A percentile compares a stretch with the other conserved stretches of the same genome.
Conservation (phyloP, 176 grass and related monocot genomes). For the Hsuehochloa calcarea region DNA sequence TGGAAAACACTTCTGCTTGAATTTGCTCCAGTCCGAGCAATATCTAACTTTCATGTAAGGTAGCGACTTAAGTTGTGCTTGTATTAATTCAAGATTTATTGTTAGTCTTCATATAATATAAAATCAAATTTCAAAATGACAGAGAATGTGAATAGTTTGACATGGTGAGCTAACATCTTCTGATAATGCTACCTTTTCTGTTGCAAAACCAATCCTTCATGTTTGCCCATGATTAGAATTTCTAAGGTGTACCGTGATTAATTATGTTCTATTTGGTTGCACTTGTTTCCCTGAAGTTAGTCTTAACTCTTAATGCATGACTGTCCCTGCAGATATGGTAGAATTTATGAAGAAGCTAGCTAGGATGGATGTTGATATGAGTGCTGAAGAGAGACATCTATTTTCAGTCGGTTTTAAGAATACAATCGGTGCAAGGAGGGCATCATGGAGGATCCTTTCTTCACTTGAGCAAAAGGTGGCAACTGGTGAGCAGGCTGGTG, state of each 20-base stretch:
- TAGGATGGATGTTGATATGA: constrained; percentile 90
- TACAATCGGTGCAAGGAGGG: constrained; percentile 62
- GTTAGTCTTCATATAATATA: neutral
- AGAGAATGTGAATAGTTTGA: neutral
- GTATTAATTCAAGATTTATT: neutral
- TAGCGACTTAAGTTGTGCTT: neutral
- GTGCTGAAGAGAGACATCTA: constrained; percentile 70
- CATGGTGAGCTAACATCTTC: neutral
- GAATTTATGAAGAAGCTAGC: constrained; percentile 77
- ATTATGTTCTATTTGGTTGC: neutral
- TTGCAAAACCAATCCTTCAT: neutral
- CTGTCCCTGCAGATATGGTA: constrained; percentile 66
- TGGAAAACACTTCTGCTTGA: neutral
- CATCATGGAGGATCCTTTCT: constrained; percentile 75
- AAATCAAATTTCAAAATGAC: neutral
- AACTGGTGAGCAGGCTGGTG: constrained; percentile 35
- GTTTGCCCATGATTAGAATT: neutral
- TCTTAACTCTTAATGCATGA: constrained; percentile 3
- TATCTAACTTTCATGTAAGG: neutral
- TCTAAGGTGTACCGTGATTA: neutral
- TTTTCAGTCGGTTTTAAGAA: constrained; percentile 83
- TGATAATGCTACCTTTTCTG: neutral
- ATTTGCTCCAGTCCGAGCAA: neutral
- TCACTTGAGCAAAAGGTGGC: constrained; percentile 49
- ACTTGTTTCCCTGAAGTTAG: neutral